Percentiles rank a stretch among this genome's conserved stretches.
Conservation (phyloP, 768 basidiomycete genomes). For the Mycena alexandri region DNA sequence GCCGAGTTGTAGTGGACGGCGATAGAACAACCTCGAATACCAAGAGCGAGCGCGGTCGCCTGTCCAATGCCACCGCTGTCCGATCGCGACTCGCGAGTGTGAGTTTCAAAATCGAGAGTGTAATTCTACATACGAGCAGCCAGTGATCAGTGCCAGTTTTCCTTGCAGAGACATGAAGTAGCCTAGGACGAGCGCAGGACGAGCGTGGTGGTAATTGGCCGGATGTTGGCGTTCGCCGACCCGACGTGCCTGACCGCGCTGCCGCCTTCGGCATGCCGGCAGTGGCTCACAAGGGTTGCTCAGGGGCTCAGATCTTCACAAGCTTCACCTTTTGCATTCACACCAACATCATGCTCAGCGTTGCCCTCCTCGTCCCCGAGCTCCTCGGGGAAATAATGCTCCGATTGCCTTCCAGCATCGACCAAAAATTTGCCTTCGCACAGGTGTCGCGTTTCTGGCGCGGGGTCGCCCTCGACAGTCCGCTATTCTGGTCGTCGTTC, state of each 20-base stretch:
- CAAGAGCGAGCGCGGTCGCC: conserved; percentile 62
- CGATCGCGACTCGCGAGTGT: no score
- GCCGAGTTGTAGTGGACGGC: conserved; percentile 65
- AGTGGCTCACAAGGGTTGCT: no score
- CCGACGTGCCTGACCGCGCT: background rate
- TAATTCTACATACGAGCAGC: conserved; percentile 50
- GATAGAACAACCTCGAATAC: conserved; percentile 58
- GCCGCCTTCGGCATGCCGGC: no score
- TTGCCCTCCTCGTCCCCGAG: no score
- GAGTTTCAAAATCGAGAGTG: no score
- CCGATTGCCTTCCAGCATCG: background rate
- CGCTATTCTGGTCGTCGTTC: conserved; percentile 14
- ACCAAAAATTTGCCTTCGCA: conserved; percentile 8
- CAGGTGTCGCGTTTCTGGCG: conserved; percentile 17
- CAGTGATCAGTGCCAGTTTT: conserved; percentile 53
- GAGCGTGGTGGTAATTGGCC: conserved; percentile 23
- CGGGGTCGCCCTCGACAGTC: background rate
- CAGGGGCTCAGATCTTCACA: conserved; percentile 4
- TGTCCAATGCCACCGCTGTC: conserved; percentile 67
- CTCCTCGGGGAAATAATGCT: no score
- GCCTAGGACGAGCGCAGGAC: conserved; percentile 43
- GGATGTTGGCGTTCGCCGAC: conserved; percentile 20
- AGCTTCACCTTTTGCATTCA: no score
- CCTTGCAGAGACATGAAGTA: conserved; percentile 39
- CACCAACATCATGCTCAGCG: no score